A percentile compares a stretch with the other conserved stretches of the same genome.
These are phyloP conservation scores for Trichosporon sp. DNA, from an alignment of 1,284 basidiomycete species.

Conservation along the genomic window DNA sequence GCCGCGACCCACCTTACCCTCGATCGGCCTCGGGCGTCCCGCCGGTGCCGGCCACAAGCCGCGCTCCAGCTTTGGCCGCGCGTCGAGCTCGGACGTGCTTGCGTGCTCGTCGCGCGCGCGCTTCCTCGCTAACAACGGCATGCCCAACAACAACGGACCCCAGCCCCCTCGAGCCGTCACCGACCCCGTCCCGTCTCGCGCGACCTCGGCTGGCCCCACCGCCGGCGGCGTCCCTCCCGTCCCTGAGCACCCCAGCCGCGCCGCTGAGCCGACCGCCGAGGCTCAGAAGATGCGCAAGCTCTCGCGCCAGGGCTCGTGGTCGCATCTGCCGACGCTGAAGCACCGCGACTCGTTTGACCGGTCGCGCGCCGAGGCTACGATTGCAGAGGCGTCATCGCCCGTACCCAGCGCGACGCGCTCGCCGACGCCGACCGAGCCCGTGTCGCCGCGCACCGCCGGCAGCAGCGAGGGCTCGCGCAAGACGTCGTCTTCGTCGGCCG, in stretches of 20 bases:
- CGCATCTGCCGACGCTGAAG: constrained; percentile 18
- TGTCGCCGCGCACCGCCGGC: constrained; percentile 15
- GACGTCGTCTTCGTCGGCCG: not conserved
- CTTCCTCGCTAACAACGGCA: constrained; percentile 14
- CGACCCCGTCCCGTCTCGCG: constrained; percentile 20
- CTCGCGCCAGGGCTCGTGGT: constrained; percentile 23
- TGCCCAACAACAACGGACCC: not conserved
- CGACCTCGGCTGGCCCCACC: constrained; percentile 17
- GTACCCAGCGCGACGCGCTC: constrained; percentile 22
- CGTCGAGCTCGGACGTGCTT: constrained; percentile 20
- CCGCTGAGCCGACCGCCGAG: not conserved
- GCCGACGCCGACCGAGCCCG: constrained; percentile 18
- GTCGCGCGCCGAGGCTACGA: constrained; percentile 13
- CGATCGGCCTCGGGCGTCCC: constrained; percentile 19
- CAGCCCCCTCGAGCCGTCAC: constrained; percentile 16
- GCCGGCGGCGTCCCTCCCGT: not conserved
- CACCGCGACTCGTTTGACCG: constrained; percentile 26
- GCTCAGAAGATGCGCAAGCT: constrained; percentile 20
- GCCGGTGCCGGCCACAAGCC: constrained; percentile 13
- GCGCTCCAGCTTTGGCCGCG: constrained; percentile 23
- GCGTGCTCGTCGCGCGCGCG: constrained; percentile 24
- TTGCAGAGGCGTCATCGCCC: constrained; percentile 14
- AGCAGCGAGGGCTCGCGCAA: constrained; percentile 1
- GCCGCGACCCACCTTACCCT: constrained; percentile 19
- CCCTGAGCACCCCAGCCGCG: not conserved